Evolutionary conservation across 169 alveolate genomes (phyloP).

Genomic region (Plasmodium chabaudi): DNA sequence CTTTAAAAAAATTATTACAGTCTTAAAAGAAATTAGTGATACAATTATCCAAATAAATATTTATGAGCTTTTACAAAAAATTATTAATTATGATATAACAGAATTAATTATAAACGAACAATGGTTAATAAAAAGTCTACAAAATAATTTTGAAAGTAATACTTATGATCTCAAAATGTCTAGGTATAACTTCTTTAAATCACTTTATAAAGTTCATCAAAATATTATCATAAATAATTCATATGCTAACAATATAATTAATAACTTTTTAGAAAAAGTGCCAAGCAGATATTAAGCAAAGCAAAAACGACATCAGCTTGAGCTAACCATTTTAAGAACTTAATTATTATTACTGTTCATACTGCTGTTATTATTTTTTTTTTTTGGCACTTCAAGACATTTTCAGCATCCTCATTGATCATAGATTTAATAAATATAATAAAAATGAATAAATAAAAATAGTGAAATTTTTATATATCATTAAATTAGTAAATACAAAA

Average conservation of each 20-base stretch:
- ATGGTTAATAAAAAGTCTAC: conserved; percentile 45
- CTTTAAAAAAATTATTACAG: conserved; percentile 21
- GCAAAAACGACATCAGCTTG: neutral
- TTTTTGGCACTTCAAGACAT: too few species aligned
- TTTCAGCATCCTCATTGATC: too few species aligned
- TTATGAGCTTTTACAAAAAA: conserved; percentile 17
- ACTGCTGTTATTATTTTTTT: too few species aligned
- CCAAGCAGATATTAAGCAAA: conserved; percentile 42
- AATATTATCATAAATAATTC: conserved; percentile 29
- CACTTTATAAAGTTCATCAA: conserved; percentile 21
- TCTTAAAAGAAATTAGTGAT: conserved; percentile 67
- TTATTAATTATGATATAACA: conserved; percentile 25
- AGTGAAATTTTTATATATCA: too few species aligned
- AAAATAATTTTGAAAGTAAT: conserved; percentile 18
- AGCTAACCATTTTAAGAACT: too few species aligned
- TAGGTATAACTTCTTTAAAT: conserved; percentile 50
- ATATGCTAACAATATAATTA: conserved; percentile 42
- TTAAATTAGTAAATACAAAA: too few species aligned
- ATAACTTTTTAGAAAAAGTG: conserved; percentile 21
- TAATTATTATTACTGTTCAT: too few species aligned
- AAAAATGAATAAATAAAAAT: too few species aligned
- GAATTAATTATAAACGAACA: conserved; percentile 48
- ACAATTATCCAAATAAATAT: conserved; percentile 20
- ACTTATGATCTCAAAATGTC: conserved; percentile 46
- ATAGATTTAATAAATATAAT: too few species aligned